Conservation (phyloP, 495 filamentous ascomycete genomes). For the Penicillium tannophilum region DNA sequence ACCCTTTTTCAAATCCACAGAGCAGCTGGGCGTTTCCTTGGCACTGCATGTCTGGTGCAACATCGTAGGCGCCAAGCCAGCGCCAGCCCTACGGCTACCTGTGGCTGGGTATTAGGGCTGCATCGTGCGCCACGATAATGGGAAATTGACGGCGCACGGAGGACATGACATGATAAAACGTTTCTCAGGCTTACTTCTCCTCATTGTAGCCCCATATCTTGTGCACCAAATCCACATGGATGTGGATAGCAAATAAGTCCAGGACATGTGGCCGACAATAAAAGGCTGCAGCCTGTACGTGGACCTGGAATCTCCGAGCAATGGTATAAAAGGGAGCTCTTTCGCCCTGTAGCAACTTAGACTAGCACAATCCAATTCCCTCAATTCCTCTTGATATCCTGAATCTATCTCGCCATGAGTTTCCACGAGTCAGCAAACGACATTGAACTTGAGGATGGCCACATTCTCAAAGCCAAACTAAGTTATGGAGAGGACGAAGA, state of each 20-base stretch:
- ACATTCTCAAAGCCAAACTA: slow-evolving; percentile 42
- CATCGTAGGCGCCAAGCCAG: slow-evolving; percentile 13
- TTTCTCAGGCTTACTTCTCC: background rate
- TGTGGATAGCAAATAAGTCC: background rate
- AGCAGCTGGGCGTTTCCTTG: slow-evolving; percentile 13
- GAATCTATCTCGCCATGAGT: slow-evolving; percentile 34
- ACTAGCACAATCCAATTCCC: background rate
- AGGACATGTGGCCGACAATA: background rate
- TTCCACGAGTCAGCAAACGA: slow-evolving; percentile 44
- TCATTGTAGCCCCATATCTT: background rate
- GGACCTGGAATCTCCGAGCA: too few species aligned
- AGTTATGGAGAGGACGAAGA: slow-evolving; percentile 29
- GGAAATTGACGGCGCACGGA: background rate
- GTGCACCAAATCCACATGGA: background rate
- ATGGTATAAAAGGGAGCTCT: slow-evolving; percentile 2
- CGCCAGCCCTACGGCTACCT: slow-evolving; percentile 3
- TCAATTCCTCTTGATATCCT: background rate
- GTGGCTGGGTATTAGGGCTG: slow-evolving; percentile 23
- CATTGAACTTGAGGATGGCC: slow-evolving; percentile 43
- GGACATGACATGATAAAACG: background rate
- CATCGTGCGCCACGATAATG: slow-evolving; percentile 25
- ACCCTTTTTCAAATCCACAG: background rate
- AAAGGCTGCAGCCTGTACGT: background rate
- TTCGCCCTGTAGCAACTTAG: background rate
- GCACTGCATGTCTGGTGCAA: slow-evolving; percentile 21